phyloP scores from a whole-genome alignment of 2,329 filamentous ascomycete genomes.

The Rugonectria rugulosa region DNA sequence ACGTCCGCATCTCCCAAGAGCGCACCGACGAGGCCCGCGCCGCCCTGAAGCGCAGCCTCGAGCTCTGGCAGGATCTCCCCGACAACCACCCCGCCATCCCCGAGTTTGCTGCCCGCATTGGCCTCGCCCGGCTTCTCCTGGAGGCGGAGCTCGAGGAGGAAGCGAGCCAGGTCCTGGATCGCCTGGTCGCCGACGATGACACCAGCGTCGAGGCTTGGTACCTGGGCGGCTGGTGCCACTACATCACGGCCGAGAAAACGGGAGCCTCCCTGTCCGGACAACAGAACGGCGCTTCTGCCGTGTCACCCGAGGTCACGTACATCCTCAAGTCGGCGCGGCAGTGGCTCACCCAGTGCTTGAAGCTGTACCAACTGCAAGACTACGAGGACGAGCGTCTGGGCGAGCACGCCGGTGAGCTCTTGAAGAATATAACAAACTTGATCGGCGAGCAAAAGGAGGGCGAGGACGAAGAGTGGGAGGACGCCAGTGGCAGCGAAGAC shows the following conservation, averaged over 20 bases:
- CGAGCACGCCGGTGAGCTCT: constrained; percentile 77
- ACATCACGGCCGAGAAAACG: constrained; percentile 77
- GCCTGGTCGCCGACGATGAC: constrained; percentile 88
- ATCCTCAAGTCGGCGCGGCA: constrained; percentile 78
- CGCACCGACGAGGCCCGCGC: constrained; percentile 80
- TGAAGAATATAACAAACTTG: constrained; percentile 68
- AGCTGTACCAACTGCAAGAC: constrained; percentile 78
- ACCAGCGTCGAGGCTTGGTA: constrained; percentile 97
- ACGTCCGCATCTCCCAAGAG: constrained; percentile 88
- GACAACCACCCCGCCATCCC: constrained; percentile 77
- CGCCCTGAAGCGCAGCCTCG: constrained; percentile 80
- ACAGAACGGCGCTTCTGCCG: constrained; percentile 35
- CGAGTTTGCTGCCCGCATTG: constrained; percentile 86
- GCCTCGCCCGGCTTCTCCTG: constrained; percentile 84
- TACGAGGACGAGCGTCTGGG: constrained; percentile 86
- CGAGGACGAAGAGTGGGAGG: constrained; percentile 64
- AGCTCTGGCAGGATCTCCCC: constrained; percentile 81
- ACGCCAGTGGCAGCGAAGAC: constrained; percentile 61
- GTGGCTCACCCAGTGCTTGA: constrained; percentile 83
- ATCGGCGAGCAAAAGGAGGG: constrained; percentile 66
- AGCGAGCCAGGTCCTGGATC: constrained; percentile 84
- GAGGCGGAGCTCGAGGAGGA: constrained; percentile 87
- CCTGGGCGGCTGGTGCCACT: constrained; percentile 91
- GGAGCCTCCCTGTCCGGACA: constrained; percentile 47
- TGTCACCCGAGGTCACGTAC: constrained; percentile 62